Evolutionary conservation across 805 yeast genomes (phyloP), one percentile per base, ranked within the genome.

Genomic region (Zygosaccharomyces gambellarensis): DNA sequence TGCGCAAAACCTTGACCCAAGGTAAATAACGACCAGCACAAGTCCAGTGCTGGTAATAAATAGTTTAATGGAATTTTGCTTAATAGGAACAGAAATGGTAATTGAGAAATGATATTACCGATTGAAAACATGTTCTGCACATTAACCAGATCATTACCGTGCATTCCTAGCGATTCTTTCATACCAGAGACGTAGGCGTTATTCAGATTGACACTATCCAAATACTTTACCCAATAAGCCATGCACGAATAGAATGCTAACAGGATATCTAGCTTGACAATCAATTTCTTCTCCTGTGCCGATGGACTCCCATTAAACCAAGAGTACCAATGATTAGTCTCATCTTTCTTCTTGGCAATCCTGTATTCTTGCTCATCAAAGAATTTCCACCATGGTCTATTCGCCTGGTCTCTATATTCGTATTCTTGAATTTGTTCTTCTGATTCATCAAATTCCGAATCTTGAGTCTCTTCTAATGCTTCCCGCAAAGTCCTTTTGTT

Each of bases 161-260:
- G 58, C 71, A 85, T 75, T 4, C 72, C 71, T 32, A 83, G 67
- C 41, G 72, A 81, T 55, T 76, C 81, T 50, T 75, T 65, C 79
- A 85, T 73, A 19, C 87, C 85, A 14, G 82, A 76, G 36, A 80
- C 82, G 57, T 82, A 84, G 1, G 89, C 89, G 58, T 83, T 81
- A 52, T 75, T 76, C 48, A 83, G 63, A 62, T 83, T 83, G 28
- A 78, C 70, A 48, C 75, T 78, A 57, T 83, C 88, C 47, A 83
- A 65, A 54, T 77, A 78, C 58, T 82, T 83, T 49, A 82, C 79
- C 86, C 86, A 84, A 63, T 83, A 83, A 1, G 80, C 81, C 50
- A 81, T 64, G 62, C 81, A 76, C 0, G 84, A 72, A 54, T 80
- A 79, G 40, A 74, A 69, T 3, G 81, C 71, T 44, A 83, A 63